Evolutionary conservation across 345 rosid species (phyloP), one percentile per base, ranked within the genome.

Genomic region (Sisymbrium altissimum): DNA sequence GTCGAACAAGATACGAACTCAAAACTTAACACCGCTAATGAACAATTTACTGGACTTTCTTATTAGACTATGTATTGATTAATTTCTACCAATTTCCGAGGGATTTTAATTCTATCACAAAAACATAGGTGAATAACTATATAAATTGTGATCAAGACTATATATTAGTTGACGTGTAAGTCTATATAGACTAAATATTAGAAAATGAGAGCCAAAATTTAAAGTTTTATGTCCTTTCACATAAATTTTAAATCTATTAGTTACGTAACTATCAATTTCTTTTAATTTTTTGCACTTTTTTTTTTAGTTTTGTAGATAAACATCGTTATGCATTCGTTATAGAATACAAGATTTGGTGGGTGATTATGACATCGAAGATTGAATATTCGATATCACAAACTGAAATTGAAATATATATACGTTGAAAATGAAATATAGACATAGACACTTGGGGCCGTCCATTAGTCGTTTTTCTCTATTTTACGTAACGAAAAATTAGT

Each of bases 181-280:
- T 67, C 3, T 74, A n/a, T n/a, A n/a, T n/a, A 67, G 59, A 62
- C 55, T 29, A 67, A 74, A n/a, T 41, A 53, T 30, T 55, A 11
- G 38, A 75, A 60, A 52, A 50, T 68, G 48, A 13, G 49, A 67
- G 46, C 55, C n/a, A 60, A 40, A 12, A 9, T 49, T 11, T 18
- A 4, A 52, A 50, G 48, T 12, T 7, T 55, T 13, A 11, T 60
- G 30, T 68, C 49, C 14, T 61, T 19, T 68, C 64, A 61, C 50
- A 60, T 0, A 60, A 75, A 41, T n/a, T 6, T 23, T 53, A 52
- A 41, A 39, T 12, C 6, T 7, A 75, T 21, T 49, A 15, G 76
- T 71, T 70, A 77, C 72, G 80, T 38, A 70, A 77, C 76, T 57
- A 64, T 62, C 12, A 35, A 27, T 75, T 61, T 33, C 19, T 45